Base-by-base conservation (phyloP, 352 stramenopile genomes). In the Globisporangium splendens region DNA sequence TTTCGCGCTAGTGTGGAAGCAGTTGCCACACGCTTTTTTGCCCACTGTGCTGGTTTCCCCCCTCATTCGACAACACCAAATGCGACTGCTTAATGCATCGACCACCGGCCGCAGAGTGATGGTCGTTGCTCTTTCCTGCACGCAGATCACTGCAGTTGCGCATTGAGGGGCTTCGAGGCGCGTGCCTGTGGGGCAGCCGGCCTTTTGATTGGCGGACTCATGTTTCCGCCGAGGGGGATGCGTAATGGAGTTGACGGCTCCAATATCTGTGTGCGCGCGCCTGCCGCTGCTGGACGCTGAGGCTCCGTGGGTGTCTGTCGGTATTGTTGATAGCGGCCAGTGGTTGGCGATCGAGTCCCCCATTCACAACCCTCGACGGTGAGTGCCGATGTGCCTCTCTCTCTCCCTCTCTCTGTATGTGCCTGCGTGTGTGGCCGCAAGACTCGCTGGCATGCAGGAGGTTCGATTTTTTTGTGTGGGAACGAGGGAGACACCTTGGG, bases 121-220 rank as follows among this genome's bases (percentile, higher is more conserved):
- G 46, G 20, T 33, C 2, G 20, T 41, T 41, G 38, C 38, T 43
- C 38, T 43, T 43, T 43, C 38, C 38, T 43, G 10, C 38, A 43
- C 14, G 10, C 0, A 10, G 35, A 5, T 31, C 24, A 31, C 24
- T 5, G 24, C 24, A 31, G 46, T 51, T 51, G 46, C 20, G 8
- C 1, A 3, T 51, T 51, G 46, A 38, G 46, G 46, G 46, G 12
- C 20, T 14, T 8, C 22, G 28, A 51, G 13, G 46, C 46, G 11
- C 46, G 46, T 51, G 46, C 46, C 46, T 51, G 20, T 14, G 20
- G 46, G 6, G 20, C 46, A 18, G n/a, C 5, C 20, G 21, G 3
- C 20, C 46, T 28, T 51, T 51, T 51, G 46, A 51, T 51, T 51
- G 46, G 46, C 46, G 1, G 13, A 31, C 21, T 51, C 46, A 10